Evolutionary conservation across 139 green algal genomes (phyloP).

Genomic region (Tetraselmis chui): DNA sequence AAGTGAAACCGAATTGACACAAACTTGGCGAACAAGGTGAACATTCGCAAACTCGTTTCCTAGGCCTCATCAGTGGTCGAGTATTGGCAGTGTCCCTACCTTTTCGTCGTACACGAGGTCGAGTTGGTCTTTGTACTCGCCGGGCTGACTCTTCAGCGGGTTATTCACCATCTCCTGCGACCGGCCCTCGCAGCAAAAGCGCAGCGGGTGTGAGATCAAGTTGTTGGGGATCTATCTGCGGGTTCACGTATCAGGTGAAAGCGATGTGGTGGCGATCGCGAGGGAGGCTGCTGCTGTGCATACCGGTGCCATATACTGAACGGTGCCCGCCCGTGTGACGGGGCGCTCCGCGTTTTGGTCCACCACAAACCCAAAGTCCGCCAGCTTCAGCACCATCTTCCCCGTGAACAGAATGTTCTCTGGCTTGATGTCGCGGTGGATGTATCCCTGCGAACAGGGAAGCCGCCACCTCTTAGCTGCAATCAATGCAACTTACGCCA

Average conservation of each 20-base stretch:
- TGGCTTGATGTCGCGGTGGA: constrained; percentile 9
- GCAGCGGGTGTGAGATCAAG: neutral
- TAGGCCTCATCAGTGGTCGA: too few relatives aligned
- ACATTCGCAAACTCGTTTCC: too few relatives aligned
- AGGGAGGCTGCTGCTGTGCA: neutral
- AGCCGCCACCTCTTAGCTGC: too few relatives aligned
- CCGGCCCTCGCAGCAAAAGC: neutral
- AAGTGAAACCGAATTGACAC: too few relatives aligned
- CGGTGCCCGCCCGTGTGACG: neutral
- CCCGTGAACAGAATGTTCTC: constrained; percentile 3
- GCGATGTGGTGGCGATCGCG: neutral
- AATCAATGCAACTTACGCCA: too few relatives aligned
- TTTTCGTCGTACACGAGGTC: neutral
- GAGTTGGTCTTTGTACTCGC: neutral
- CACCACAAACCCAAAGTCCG: neutral
- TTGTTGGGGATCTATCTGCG: neutral
- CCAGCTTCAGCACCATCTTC: neutral
- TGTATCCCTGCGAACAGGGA: neutral
- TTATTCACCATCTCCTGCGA: neutral
- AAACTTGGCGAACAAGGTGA: too few relatives aligned
- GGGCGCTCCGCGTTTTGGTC: neutral
- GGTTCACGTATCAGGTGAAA: too few relatives aligned
- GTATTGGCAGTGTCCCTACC: too few relatives aligned
- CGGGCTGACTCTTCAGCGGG: neutral
- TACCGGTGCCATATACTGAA: neutral